A percentile compares a stretch with the other conserved stretches of the same genome.
phyloP scores from a whole-genome alignment of 257 asterid genomes.

The Oldenlandia corymbosa region DNA sequence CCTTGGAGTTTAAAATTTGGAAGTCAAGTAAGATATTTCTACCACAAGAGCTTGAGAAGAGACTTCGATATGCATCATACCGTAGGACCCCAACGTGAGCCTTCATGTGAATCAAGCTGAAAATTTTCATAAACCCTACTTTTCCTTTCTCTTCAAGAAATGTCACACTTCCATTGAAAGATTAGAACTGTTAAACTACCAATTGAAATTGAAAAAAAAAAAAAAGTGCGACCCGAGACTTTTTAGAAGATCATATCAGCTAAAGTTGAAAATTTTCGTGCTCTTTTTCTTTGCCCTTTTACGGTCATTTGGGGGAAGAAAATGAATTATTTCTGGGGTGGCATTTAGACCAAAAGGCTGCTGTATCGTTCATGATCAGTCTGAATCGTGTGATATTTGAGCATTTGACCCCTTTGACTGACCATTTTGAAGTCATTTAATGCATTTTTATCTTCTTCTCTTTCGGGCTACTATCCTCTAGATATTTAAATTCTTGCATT shows the following conservation, averaged over 20 bases:
- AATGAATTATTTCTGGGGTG: background rate
- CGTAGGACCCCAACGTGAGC: background rate
- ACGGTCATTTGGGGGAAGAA: slow-evolving; percentile 8
- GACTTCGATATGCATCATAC: slow-evolving; percentile 4
- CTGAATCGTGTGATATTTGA: background rate
- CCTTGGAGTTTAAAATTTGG: background rate
- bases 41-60: background rate
- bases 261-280: too few species aligned
- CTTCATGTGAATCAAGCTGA: background rate
- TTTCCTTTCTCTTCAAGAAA: too few species aligned
- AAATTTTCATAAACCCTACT: background rate
- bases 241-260: too few species aligned
- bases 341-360: background rate
- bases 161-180: too few species aligned
- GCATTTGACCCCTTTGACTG: slow-evolving; percentile 9
- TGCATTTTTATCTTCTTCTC: background rate
- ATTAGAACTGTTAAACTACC: too few species aligned
- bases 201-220: too few species aligned
- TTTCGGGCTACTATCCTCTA: background rate
- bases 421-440: background rate
- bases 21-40: background rate
- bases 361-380: background rate
- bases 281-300: too few species aligned
- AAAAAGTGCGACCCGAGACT: too few species aligned
- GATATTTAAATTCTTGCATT: background rate